Evolutionary conservation across 2,329 filamentous ascomycete species (phyloP).

Genomic region (Calonectria pseudoturangicola): DNA sequence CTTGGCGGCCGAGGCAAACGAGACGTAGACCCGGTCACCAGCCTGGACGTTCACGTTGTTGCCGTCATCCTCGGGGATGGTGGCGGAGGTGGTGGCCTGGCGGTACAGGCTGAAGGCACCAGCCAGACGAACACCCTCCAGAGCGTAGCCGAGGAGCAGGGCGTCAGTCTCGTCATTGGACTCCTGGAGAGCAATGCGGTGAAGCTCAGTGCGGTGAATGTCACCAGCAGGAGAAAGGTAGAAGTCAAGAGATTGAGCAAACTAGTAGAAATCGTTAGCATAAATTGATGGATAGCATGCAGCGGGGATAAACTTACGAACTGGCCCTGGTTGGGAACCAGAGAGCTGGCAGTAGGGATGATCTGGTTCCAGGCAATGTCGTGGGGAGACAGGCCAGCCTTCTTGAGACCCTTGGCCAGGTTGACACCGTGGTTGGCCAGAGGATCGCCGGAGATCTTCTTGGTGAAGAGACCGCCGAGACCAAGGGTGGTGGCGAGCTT

Average conservation of each 20-base stretch:
- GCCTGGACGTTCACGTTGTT: slow-evolving; percentile 69
- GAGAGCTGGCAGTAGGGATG: slow-evolving; percentile 78
- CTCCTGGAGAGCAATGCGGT: slow-evolving; percentile 74
- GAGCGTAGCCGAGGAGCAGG: slow-evolving; percentile 79
- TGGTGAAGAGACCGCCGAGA: slow-evolving; percentile 69
- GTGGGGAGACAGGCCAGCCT: slow-evolving; percentile 75
- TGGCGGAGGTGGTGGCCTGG: slow-evolving; percentile 67
- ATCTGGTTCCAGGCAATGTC: slow-evolving; percentile 84
- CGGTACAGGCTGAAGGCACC: slow-evolving; percentile 78
- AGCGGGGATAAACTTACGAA: slow-evolving; percentile 67
- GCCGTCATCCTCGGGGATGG: slow-evolving; percentile 71
- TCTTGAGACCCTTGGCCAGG: slow-evolving; percentile 79
- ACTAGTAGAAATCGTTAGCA: slow-evolving; percentile 65
- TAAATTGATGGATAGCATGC: too few species aligned
- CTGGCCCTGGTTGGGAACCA: slow-evolving; percentile 83
- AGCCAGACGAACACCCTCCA: slow-evolving; percentile 83
- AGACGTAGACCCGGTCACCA: slow-evolving; percentile 78
- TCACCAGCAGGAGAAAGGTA: slow-evolving; percentile 77
- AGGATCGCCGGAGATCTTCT: slow-evolving; percentile 69
- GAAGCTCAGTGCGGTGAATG: slow-evolving; percentile 75
- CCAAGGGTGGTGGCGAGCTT: slow-evolving; percentile 70
- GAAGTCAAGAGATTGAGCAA: slow-evolving; percentile 83
- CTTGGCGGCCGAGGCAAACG: slow-evolving; percentile 73
- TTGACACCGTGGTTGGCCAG: slow-evolving; percentile 79
- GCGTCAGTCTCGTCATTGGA: slow-evolving; percentile 76